Base-by-base conservation (phyloP, 768 basidiomycete species). In the Kwoniella botswanensis region DNA sequence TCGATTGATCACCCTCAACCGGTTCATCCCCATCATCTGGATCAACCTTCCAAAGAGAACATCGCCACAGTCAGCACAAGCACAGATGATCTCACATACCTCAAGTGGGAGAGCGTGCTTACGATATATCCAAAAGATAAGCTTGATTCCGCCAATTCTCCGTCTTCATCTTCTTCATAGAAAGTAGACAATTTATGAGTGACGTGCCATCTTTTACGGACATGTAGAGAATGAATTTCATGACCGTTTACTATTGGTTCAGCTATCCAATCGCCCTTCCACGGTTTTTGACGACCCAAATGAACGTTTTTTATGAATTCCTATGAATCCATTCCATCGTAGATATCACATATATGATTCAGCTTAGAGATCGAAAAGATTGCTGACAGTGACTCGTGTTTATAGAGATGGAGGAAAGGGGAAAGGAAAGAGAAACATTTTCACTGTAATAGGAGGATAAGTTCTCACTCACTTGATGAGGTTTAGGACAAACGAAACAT, bases 201-300 rank as follows among this genome's bases (percentile, higher is more conserved):
- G 12, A 53, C 22, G 44, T 70, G 68, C 60, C 55, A 64, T n/a
- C 44, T 21, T 29, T 64, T 70, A 41, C 24, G 63, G 3, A 70
- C 43, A 41, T 64, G 63, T 10, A 70, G 55, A 3, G 68, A 29
- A 53, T 64, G 63, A 13, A 29, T 65, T 3, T 43, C 4, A 15
- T 29, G 22, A 24, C 68, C 68, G 43, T 58, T 57, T 21, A 64
- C 24, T 10, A 46, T 42, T 2, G 68, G 63, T 50, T 70, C 68
- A 53, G 68, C 68, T 18, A 70, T 58, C 35, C 55, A 63, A 21
- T 70, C 68, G 15, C 17, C 24, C 13, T 17, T 18, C 68, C 68
- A 70, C 5, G 68, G 68, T 18, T 26, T 70, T 22, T 63, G 68
- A 42, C 63, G 68, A n/a, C 68, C 68, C 3, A 70, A 56, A 3